Base-by-base conservation (phyloP, 768 basidiomycete genomes). In the Naganishia kalamii region DNA sequence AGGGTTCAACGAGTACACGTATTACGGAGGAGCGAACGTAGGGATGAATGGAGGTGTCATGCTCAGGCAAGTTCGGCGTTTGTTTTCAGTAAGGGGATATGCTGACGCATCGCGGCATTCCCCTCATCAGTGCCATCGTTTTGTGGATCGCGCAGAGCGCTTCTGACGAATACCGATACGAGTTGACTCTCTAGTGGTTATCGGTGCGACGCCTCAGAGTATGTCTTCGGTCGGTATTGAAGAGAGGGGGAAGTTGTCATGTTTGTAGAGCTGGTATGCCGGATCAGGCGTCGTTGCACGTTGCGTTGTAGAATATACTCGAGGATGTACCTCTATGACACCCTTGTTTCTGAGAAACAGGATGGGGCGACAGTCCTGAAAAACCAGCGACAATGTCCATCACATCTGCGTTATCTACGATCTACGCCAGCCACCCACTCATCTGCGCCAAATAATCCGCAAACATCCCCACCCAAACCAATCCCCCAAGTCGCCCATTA, bases 21-120 rank as follows among this genome's bases (percentile, higher is more conserved):
- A 92, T 78, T 97, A 92, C 76, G 94, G 94, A 23, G 89, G 91
- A 68, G 90, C 92, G 49, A 93, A 92, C 77, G 91, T 98, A n/a
- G 87, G 88, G 11, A 92, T 96, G 81, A 94, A 92, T 73, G 85
- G 88, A 15, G 84, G 85, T 23, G 72, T 80, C 43, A 79, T 80
- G 79, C 68, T 80, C 47, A 78, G 76, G 79, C 79, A 32, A 66
- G 75, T 70, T 27, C 7, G 50, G 17, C 12, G 23, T 33, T 37
- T 15, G 21, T 17, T 10, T 30, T 8, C 17, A 40, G 50, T 8
- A 30, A 7, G 2, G 48, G 17, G 40, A 21, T 8, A 12, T n/a
- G 41, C 50, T 40, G 23, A 27, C 51, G 13, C 4, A 21, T 33
- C 10, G 17, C 32, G 65, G 47, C 12, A 19, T 46, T 17, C 1